Percentiles rank a stretch among this genome's conserved stretches.
Evolutionary conservation across 2,329 filamentous ascomycete species (phyloP).

Genomic region (Trichoderma sp.): DNA sequence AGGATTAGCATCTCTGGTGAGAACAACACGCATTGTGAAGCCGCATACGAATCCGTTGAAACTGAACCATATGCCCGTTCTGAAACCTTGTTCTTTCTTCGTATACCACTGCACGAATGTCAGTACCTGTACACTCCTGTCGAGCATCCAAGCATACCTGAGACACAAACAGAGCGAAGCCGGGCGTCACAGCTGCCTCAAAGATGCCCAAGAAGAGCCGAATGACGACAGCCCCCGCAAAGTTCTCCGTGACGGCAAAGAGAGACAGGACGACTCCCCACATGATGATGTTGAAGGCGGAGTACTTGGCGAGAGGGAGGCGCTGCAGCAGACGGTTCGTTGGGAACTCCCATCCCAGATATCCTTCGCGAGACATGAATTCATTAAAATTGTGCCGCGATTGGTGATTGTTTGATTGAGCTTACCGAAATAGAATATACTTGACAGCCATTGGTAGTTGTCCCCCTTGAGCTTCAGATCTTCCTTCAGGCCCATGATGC

Average conservation of each 20-base stretch:
- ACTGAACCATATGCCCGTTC: constrained; percentile 27
- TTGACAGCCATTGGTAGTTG: constrained; percentile 28
- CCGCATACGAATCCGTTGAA: constrained; percentile 27
- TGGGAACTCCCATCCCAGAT: constrained; percentile 28
- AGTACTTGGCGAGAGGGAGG: constrained; percentile 28
- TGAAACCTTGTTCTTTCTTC: constrained; percentile 24
- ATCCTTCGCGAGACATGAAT: constrained; percentile 5
- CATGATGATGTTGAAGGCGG: constrained; percentile 28
- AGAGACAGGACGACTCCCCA: constrained; percentile 29
- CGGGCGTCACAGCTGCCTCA: constrained; percentile 27
- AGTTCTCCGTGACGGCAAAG: constrained; percentile 22
- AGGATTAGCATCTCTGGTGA: too few species aligned
- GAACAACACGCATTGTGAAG: too few species aligned
- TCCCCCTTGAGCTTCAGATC: constrained; percentile 27
- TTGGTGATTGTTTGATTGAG: not conserved
- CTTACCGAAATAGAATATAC: constrained; percentile 28
- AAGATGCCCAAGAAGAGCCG: constrained; percentile 29
- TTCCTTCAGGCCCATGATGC: constrained; percentile 26
- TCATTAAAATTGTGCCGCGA: too few species aligned
- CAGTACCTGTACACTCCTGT: not conserved
- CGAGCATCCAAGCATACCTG: not conserved
- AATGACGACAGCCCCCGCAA: constrained; percentile 28
- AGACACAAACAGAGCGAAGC: constrained; percentile 23
- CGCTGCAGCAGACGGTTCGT: constrained; percentile 27
- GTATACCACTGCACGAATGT: constrained; percentile 23